phyloP scores from a whole-genome alignment of 805 yeast genomes.

The Candida montana region DNA sequence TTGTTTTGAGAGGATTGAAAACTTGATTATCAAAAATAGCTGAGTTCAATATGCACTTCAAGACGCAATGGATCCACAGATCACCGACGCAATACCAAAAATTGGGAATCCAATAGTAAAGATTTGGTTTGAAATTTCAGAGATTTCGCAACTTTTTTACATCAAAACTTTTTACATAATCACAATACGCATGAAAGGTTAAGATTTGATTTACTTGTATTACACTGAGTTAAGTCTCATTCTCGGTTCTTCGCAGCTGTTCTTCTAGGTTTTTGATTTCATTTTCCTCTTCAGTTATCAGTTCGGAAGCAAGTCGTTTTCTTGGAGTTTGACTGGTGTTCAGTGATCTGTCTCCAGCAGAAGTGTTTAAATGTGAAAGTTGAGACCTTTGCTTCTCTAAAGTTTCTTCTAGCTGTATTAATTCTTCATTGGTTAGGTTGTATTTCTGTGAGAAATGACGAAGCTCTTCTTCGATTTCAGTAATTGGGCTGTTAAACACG shows the following conservation, averaged over 20 bases:
- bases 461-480: conserved; percentile 34
- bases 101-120: too few relatives aligned
- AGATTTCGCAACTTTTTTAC: not conserved
- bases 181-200: too few relatives aligned
- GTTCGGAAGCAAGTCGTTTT: conserved; percentile 31
- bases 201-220: too few relatives aligned
- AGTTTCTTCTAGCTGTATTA: conserved; percentile 36
- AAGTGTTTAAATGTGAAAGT: conserved; percentile 31
- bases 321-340: conserved; percentile 5
- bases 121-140: too few relatives aligned
- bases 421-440: conserved; percentile 24
- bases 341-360: conserved; percentile 20
- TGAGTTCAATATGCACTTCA: too few relatives aligned
- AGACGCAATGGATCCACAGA: too few relatives aligned
- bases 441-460: conserved; percentile 23
- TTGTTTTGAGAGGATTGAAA: too few relatives aligned
- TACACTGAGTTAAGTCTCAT: not conserved
- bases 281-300: conserved; percentile 40
- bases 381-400: conserved; percentile 40
- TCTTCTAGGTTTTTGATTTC: conserved; percentile 40
- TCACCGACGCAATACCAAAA: too few relatives aligned
- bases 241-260: conserved; percentile 23
- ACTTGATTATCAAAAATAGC: too few relatives aligned
- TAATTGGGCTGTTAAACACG: conserved; percentile 27
- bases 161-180: too few relatives aligned